A percentile compares a stretch with the other conserved stretches of the same genome.
These are phyloP conservation scores for Cajanus cajan DNA, from an alignment of 306 rosid species.

Conservation along the genomic window DNA sequence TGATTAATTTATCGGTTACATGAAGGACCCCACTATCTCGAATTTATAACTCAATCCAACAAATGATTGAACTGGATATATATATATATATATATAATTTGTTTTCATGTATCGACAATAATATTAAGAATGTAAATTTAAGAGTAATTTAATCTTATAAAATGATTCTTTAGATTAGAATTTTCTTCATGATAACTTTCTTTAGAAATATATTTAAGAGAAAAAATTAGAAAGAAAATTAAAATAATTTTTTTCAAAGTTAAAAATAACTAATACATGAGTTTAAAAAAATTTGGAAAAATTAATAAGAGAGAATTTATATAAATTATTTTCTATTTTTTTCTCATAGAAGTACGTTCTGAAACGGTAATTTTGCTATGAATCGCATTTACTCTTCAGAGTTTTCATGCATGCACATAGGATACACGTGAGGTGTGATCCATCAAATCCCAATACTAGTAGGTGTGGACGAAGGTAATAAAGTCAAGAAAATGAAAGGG, in stretches of 20 bases:
- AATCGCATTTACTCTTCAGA: not conserved
- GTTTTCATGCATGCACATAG: conserved; percentile 22
- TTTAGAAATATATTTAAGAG: too few relatives aligned
- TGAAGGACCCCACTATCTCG: conserved; percentile 10
- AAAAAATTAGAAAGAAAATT: too few relatives aligned
- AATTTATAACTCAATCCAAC: not conserved
- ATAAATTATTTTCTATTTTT: too few relatives aligned
- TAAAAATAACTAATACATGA: too few relatives aligned
- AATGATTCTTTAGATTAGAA: too few relatives aligned
- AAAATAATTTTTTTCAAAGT: too few relatives aligned
- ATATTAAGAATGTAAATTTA: too few relatives aligned
- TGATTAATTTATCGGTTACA: not conserved
- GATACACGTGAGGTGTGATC: conserved; percentile 39
- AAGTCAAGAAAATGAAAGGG: conserved; percentile 60
- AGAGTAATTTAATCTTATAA: too few relatives aligned
- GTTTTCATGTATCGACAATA: not conserved
- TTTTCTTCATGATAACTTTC: too few relatives aligned
- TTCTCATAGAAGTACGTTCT: too few relatives aligned
- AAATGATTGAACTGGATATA: not conserved
- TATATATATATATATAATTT: not conserved
- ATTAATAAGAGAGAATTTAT: too few relatives aligned
- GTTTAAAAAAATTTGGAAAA: too few relatives aligned
- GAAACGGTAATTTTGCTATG: not conserved
- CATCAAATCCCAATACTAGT: conserved; percentile 25
- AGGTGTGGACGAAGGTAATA: conserved; percentile 45